phyloP scores from a whole-genome alignment of 768 basidiomycete species.

The Leccinum uliginosum region DNA sequence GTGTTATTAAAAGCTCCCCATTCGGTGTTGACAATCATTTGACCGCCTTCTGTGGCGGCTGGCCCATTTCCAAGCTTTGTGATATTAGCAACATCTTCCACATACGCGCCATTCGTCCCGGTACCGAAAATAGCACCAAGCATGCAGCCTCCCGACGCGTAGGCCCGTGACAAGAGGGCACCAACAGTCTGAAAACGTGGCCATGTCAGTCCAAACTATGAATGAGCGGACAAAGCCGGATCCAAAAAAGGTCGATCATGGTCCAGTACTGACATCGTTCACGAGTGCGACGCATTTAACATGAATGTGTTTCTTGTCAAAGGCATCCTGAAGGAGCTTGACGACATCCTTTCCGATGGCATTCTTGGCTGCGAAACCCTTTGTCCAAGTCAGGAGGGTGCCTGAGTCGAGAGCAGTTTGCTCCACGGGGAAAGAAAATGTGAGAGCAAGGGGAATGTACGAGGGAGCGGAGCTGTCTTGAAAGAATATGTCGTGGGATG shows the following conservation, averaged over 20 bases:
- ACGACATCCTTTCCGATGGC: slow-evolving; percentile 89
- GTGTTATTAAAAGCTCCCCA: slow-evolving; percentile 98
- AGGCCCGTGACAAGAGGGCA: slow-evolving; percentile 87
- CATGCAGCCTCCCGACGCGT: slow-evolving; percentile 87
- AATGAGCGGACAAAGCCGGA: neutral
- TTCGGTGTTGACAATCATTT: slow-evolving; percentile 96
- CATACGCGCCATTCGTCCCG: slow-evolving; percentile 97
- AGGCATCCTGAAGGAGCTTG: slow-evolving; percentile 84
- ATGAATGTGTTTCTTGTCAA: slow-evolving; percentile 87
- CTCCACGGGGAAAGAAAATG: slow-evolving; percentile 97
- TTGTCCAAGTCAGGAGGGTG: slow-evolving; percentile 91
- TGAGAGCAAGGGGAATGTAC: slow-evolving; percentile 75
- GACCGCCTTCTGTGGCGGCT: slow-evolving; percentile 55
- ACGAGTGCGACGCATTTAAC: slow-evolving; percentile 90
- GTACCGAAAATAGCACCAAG: slow-evolving; percentile 95
- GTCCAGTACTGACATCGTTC: slow-evolving; percentile 76
- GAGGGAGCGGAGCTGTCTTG: slow-evolving; percentile 33
- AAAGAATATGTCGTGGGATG: slow-evolving; percentile 12
- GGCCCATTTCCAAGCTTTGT: slow-evolving; percentile 71
- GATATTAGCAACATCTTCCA: slow-evolving; percentile 83
- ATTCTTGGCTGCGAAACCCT: slow-evolving; percentile 91
- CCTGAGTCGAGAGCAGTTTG: slow-evolving; percentile 91
- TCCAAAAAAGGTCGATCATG: slow-evolving; percentile 1
- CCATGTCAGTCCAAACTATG: slow-evolving; percentile 7
- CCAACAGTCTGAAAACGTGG: slow-evolving; percentile 74